Evolutionary conservation across 768 basidiomycete genomes (phyloP), one percentile per base, ranked within the genome.

Genomic region (Collybia sp.): DNA sequence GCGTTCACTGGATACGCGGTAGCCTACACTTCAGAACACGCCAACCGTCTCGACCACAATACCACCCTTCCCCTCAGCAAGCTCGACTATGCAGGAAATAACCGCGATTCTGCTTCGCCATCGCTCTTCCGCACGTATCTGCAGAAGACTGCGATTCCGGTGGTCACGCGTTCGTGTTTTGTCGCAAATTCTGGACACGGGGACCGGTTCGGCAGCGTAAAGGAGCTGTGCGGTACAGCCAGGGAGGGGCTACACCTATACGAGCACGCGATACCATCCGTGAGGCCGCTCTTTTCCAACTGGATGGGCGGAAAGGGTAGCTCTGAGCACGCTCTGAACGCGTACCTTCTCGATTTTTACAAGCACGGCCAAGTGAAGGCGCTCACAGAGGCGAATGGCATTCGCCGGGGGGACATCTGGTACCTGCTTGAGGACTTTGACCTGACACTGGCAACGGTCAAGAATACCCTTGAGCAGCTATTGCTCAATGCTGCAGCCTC

Each of bases 261-360:
- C 54, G 71, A 73, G 52, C 70, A 83, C 54, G 76, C 77, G 0
- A 79, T 83, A 12, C 85, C 86, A 4, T 76, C 80, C 1, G 56
- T 85, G 54, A 17, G 51, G 44, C 46, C 67, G 63, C 59, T 68
- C 31, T 20, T 50, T 31, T 16, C 46, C 38, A 9, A 34, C 33
- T 18, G 31, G 31, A 20, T 15, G 2, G 35, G 45, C 11, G 43
- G 40, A 11, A 54, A 52, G 2, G 44, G 55, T 11, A 41, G 33
- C 31, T 16, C 19, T 17, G 53, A 57, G 40, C 53, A 61, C 40
- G 53, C 56, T 1, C 67, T 85, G 38, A 86, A 87, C 48, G 84
- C 81, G 0, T 85, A 85, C 53, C 58, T 87, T 12, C 63, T 77
- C 38, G 86, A 88, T 55, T 88, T 85, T 61, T 85, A 76, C 56